Conservation (phyloP, 2,329 filamentous ascomycete species). For the Fusarium hostae region DNA sequence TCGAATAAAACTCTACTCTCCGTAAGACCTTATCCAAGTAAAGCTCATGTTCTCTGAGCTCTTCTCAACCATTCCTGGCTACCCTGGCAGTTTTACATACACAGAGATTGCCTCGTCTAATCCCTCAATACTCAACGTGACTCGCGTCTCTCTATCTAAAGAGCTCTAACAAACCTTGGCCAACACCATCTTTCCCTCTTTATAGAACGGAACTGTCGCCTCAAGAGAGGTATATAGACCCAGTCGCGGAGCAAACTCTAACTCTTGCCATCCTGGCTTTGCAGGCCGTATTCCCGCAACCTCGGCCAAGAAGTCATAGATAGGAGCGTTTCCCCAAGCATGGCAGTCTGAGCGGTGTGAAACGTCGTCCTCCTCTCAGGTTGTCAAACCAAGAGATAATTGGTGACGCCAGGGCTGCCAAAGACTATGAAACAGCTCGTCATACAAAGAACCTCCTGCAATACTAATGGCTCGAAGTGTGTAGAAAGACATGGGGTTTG, state of each 20-base stretch:
- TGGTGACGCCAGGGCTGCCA: background rate
- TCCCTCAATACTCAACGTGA: background rate
- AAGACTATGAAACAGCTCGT: background rate
- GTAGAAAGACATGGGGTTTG: background rate
- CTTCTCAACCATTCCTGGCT: background rate
- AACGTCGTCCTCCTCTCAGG: background rate
- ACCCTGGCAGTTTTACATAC: background rate
- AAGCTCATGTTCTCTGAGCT: background rate
- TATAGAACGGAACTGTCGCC: background rate
- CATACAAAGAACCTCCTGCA: background rate
- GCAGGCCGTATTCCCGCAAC: background rate
- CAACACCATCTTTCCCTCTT: rapidly evolving
- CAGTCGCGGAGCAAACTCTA: background rate
- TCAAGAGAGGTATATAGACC: background rate
- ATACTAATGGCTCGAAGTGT: background rate
- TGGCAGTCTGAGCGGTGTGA: background rate
- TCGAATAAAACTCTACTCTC: rapidly evolving
- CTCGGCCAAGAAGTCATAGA: background rate
- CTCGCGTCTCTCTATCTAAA: background rate
- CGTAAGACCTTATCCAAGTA: background rate
- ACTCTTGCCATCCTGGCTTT: background rate
- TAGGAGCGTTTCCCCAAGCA: background rate
- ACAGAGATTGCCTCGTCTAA: background rate
- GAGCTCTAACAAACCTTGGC: background rate
- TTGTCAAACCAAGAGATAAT: background rate